phyloP scores from a whole-genome alignment of 306 rosid genomes.

The Quillaja saponaria region DNA sequence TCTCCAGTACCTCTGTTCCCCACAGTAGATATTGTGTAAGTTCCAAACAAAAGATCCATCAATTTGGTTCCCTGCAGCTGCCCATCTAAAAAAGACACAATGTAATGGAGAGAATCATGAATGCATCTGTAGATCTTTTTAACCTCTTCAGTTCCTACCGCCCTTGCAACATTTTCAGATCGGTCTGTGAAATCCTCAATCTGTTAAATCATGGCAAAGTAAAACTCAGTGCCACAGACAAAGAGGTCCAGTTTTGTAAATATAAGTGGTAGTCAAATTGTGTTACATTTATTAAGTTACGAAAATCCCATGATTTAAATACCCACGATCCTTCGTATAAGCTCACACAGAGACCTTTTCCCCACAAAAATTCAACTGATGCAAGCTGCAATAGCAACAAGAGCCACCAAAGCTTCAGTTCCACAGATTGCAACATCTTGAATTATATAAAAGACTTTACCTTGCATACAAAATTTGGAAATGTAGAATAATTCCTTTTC shows the following conservation, averaged over 20 bases:
- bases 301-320: slow-evolving; percentile 33
- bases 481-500: not conserved
- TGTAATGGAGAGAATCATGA: slow-evolving; percentile 28
- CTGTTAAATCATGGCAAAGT: slow-evolving; percentile 32
- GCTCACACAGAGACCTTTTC: slow-evolving; percentile 40
- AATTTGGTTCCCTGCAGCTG: slow-evolving; percentile 30
- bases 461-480: not conserved
- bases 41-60: slow-evolving; percentile 37
- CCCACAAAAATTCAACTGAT: slow-evolving; percentile 53
- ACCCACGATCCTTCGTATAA: slow-evolving; percentile 46
- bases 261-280: slow-evolving; percentile 21
- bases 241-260: not conserved
- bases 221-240: slow-evolving; percentile 13
- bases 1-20: slow-evolving; percentile 12
- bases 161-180: slow-evolving; percentile 45
- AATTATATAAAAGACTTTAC: not conserved
- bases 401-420: slow-evolving; percentile 20
- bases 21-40: slow-evolving; percentile 15
- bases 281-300: slow-evolving; percentile 39
- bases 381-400: slow-evolving; percentile 44
- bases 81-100: slow-evolving; percentile 26
- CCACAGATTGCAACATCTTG: slow-evolving; percentile 24
- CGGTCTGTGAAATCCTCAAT: slow-evolving; percentile 50
- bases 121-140: slow-evolving; percentile 35
- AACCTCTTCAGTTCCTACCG: slow-evolving; percentile 34